Evolutionary conservation across 148 eudicot genomes (phyloP), one percentile per base, ranked within the genome.

Genomic region (Simmondsia chinensis): DNA sequence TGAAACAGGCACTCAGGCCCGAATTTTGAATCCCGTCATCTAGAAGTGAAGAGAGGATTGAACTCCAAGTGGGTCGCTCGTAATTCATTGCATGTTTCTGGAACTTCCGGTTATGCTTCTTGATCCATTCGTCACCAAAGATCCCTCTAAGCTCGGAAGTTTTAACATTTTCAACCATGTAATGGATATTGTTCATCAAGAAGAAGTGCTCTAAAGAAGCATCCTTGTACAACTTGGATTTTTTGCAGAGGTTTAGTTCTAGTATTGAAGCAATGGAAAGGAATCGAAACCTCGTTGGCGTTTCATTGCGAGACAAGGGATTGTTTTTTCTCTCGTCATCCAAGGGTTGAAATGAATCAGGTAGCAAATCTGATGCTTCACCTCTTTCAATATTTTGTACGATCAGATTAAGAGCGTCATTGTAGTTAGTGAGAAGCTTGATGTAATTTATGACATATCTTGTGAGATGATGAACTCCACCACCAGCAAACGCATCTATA

Each of bases 381-480:
- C 28, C 38, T 11, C 52, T 50, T 6, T 42, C 62, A n/a, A n/a
- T n/a, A n/a, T n/a, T n/a, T 30, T 54, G 61, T 1, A 87, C 73
- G 52, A 87, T 72, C 18, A 34, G 44, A 54, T 77, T 56, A 27
- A 87, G 79, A 39, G 88, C 71, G 5, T 60, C 51, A 7, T 54
- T 58, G 41, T 79, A 80, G 6, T 66, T 85, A 0, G 57, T 60
- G 1, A 72, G 37, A 18, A 52, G 53, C 7, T 46, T 66, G 73
- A 79, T 48, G 48, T 76, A 83, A 43, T 87, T 87, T 82, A 83
- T 73, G 36, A 83, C 89, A 39, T 80, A 87, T 36, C 62, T 73
- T 11, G 89, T 70, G 16, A 87, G 66, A 6, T 56, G 96, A 59
- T 74, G 89, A 12, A 83, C 66, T 4, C 72, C 83, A 2, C 96